Evolutionary conservation across 805 yeast genomes (phyloP), one percentile per base, ranked within the genome.

Genomic region (Candida sithepensis): DNA sequence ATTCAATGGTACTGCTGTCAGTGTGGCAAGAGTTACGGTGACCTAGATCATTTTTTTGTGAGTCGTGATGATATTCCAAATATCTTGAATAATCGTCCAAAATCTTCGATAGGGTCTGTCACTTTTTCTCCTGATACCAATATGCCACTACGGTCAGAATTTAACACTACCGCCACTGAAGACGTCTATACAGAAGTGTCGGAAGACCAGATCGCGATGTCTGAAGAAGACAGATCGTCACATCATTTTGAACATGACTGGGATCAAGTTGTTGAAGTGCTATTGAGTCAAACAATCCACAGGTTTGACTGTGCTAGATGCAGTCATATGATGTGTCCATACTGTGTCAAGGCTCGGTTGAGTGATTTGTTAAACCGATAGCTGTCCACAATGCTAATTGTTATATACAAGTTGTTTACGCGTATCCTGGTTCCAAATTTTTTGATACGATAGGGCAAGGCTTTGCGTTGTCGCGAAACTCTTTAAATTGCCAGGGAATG

Each of bases 291-390:
- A 23, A 42, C 52, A n/a, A 53, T 55, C 38, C 50, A 47, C 24
- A 49, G 67, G 33, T 58, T 53, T 46, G 65, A 61, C 42, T 63
- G 67, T 48, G 46, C 47, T 3, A 52, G 66, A 32, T 63, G 67
- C 49, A 48, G 45, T 34, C 67, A 63, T 50, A 57, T 63, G 63
- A 63, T 63, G 67, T 63, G 67, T 43, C 67, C 67, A 4, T 63
- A 63, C 44, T 63, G 67, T 45, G 52, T 57, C 33, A 63, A 63
- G 43, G 65, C 58, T 8, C 49, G 67, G 13, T 42, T 61, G n/a
- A 46, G 53, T 36, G 63, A 63, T 46, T 43, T 60, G 41, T 34
- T 51, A 23, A 42, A 50, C 32, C n/a, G 16, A 12, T 34, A 18
- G 16, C 28, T 24, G 28, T n/a, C n/a, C n/a, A n/a, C n/a, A 32